These are phyloP conservation scores for Drosera spatulata DNA, from an alignment of 179 eudicot species.

Conservation along the genomic window DNA sequence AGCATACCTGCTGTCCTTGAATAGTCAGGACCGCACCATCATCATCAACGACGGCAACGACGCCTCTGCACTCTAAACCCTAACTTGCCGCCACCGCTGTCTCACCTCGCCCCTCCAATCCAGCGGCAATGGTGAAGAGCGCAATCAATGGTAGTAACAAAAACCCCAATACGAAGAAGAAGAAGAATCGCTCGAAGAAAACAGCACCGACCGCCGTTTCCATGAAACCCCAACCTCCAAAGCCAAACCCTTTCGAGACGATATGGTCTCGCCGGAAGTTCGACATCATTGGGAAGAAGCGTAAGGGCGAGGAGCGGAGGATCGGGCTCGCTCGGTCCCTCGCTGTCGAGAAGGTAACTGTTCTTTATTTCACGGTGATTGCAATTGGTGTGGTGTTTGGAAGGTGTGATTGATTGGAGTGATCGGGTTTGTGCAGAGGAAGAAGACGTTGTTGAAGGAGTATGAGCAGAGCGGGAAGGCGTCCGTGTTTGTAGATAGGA, in stretches of 20 bases:
- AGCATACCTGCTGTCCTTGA: too few species aligned
- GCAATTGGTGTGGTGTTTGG: neutral
- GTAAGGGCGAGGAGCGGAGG: slow-evolving; percentile 78
- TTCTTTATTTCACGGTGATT: neutral
- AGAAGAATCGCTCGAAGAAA: slow-evolving; percentile 32
- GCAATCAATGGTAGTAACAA: slow-evolving; percentile 5
- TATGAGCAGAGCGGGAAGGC: slow-evolving; percentile 76
- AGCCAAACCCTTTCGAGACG: slow-evolving; percentile 71
- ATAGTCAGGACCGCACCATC: too few species aligned
- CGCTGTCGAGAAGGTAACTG: slow-evolving; percentile 59
- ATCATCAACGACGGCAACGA: too few species aligned
- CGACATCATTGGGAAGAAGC: slow-evolving; percentile 71
- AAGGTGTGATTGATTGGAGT: neutral
- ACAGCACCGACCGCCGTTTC: slow-evolving; percentile 30
- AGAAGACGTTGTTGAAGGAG: slow-evolving; percentile 78
- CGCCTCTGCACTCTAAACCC: too few species aligned
- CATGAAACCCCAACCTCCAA: slow-evolving; percentile 44
- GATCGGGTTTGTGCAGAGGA: slow-evolving; percentile 41
- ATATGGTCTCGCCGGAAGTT: slow-evolving; percentile 90
- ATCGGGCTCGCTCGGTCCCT: slow-evolving; percentile 71
- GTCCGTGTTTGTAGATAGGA: slow-evolving; percentile 70
- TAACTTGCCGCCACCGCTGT: too few species aligned
- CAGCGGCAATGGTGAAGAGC: slow-evolving; percentile 57
- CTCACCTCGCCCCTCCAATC: neutral
- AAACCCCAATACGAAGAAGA: slow-evolving; percentile 9